A percentile compares a stretch with the other conserved stretches of the same genome.
Conservation (phyloP, 768 basidiomycete genomes). For the Russula virescens region DNA sequence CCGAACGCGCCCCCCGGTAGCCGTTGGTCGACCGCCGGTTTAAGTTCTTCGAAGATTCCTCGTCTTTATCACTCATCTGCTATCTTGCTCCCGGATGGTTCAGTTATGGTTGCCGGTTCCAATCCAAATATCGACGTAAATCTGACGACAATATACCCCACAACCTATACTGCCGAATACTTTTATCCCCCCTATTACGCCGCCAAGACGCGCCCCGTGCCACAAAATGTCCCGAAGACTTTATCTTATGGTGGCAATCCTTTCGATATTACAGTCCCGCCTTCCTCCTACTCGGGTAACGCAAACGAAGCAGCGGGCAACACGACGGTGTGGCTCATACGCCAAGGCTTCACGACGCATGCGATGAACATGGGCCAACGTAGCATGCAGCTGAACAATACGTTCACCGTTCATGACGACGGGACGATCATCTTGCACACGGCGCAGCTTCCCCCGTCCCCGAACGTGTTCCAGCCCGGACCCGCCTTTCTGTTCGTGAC, state of each 20-base stretch:
- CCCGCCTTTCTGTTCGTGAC: conserved; percentile 80
- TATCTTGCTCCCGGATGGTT: conserved; percentile 79
- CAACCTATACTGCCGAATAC: conserved; percentile 58
- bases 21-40: conserved; percentile 66
- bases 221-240: conserved; percentile 53
- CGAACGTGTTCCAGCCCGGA: conserved; percentile 84
- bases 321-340: conserved; percentile 69
- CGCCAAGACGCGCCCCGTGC: conserved; percentile 59
- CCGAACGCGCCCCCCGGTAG: conserved; percentile 63
- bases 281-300: conserved; percentile 57
- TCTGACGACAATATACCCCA: conserved; percentile 52
- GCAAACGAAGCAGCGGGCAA: conserved; percentile 67
- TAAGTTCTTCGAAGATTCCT: conserved; percentile 58
- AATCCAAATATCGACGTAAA: conserved; percentile 90
- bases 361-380: conserved; percentile 88
- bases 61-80: conserved; percentile 90
- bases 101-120: conserved; percentile 82
- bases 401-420: conserved; percentile 72
- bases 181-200: conserved; percentile 55
- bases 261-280: conserved; percentile 69
- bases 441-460: conserved; percentile 73
- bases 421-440: conserved; percentile 76
- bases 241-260: conserved; percentile 35
- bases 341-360: conserved; percentile 82
- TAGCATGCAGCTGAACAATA: conserved; percentile 73